phyloP scores from a whole-genome alignment of 2,329 filamentous ascomycete genomes.

The Fusarium metavorans region DNA sequence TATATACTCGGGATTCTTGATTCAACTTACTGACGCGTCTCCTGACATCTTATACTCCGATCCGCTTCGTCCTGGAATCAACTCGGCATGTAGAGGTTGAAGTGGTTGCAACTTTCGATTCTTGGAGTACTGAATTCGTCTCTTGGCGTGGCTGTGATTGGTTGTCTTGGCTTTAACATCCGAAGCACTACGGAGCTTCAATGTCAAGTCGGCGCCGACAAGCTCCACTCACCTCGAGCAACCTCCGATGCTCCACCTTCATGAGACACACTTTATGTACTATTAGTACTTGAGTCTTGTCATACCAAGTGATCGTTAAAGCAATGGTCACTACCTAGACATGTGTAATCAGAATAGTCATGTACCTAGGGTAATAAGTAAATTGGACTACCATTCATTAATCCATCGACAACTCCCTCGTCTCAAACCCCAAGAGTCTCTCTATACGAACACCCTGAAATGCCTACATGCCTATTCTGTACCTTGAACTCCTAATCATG shows the following conservation, averaged over 20 bases:
- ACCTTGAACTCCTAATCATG: constrained; percentile 4
- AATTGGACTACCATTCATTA: neutral
- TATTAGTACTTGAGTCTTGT: neutral
- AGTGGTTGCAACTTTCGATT: neutral
- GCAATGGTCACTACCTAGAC: neutral
- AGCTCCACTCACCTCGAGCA: constrained; percentile 14
- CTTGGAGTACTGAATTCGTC: constrained; percentile 28
- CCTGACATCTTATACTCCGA: neutral
- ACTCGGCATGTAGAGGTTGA: neutral
- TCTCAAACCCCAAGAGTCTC: constrained; percentile 10
- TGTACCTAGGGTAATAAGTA: neutral
- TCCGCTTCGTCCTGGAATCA: constrained; percentile 18
- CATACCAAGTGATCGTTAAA: neutral
- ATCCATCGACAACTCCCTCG: neutral
- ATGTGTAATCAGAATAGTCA: neutral
- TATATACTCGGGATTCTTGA: neutral
- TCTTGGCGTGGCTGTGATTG: constrained; percentile 32
- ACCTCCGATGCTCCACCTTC: neutral
- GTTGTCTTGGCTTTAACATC: constrained; percentile 29
- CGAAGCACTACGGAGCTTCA: constrained; percentile 33
- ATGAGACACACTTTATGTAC: neutral
- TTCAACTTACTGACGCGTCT: neutral
- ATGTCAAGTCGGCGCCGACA: neutral
- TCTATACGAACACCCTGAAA: neutral
- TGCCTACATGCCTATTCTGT: constrained; percentile 9